Base-by-base conservation (phyloP, 805 yeast genomes). In the Cyberlindnera sargentensis region DNA sequence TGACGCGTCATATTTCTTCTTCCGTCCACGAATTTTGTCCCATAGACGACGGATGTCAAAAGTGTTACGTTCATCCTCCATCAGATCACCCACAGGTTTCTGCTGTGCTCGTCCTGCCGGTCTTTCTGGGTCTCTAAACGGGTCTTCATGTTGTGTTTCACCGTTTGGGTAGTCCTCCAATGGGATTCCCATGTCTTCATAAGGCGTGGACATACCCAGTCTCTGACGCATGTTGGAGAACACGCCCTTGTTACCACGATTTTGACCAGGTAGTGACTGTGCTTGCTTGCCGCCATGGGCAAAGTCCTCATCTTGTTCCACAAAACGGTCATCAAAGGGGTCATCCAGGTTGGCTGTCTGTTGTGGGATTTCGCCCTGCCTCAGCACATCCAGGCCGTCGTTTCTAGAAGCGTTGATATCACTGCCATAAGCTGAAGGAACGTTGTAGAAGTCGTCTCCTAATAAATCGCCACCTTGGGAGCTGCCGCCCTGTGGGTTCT, bases 11-110 rank as follows among this genome's bases (percentile, higher is more conserved):
- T 38, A 40, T 0, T 39, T 31, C 1, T 25, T 15, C 3, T 46
- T 50, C n/a, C 54, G 51, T 8, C 65, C 64, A 35, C 72, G 57
- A 34, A 64, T 54, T 43, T 52, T 65, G 39, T 65, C 60, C 59
- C 71, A 67, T 8, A 70, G 45, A 10, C 62, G 49, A 34, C 66
- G 64, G 7, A 70, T 63, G 45, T 69, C 63, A 41, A 67, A 68
- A 40, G 52, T 58, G 37, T 63, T 61, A 31, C 61, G 51, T 7
- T 71, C 66, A 34, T 51, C 54, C 7, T 56, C 63, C 33, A 53
- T 57, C 8, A 55, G 45, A 24, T 62, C 63, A 10, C 57, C 53
- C 11, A 50, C 48, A 20, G 41, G 47, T 2, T 38, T 36, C 20
- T 45, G 47, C 8, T 44, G 45, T 6, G 53, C 50, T 33, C 52